Percentiles rank a stretch among this genome's conserved stretches.
Conservation (phyloP, 2,329 filamentous ascomycete species). For the Fusarium foetens region DNA sequence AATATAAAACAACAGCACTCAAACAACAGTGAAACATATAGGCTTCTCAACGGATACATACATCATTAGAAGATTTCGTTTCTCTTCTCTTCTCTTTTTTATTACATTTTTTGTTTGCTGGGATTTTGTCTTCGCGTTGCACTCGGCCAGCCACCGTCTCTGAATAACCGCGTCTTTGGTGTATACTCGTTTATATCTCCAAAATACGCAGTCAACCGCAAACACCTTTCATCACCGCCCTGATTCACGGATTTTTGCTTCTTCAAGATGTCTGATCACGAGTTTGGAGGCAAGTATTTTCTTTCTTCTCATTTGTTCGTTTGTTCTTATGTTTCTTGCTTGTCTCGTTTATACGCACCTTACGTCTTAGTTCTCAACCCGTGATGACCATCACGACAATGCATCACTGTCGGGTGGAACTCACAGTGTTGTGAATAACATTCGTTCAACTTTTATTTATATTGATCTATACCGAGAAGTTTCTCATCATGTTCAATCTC, state of each 20-base stretch:
- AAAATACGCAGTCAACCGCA: constrained; percentile 11
- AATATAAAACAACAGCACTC: constrained; percentile 9
- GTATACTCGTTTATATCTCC: constrained; percentile 18
- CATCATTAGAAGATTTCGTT: neutral
- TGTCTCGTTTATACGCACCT: neutral
- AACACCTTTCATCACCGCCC: constrained; percentile 9
- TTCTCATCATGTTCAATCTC: neutral
- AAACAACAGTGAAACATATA: constrained; percentile 13
- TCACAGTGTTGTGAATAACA: neutral
- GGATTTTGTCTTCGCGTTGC: constrained; percentile 13
- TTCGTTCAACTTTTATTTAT: constrained; percentile 2
- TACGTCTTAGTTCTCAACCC: neutral
- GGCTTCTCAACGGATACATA: neutral
- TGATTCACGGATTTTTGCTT: constrained; percentile 1
- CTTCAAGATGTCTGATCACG: constrained; percentile 70
- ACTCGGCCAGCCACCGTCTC: constrained; percentile 15
- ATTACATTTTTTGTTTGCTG: neutral
- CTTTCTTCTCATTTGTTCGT: constrained; percentile 14
- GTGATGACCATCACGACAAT: constrained; percentile 17
- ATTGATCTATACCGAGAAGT: neutral
- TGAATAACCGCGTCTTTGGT: constrained; percentile 25
- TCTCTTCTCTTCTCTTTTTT: neutral
- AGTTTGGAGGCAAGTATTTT: constrained; percentile 67
- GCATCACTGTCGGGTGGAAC: constrained; percentile 21
- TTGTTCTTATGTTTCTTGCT: neutral